These are phyloP conservation scores for Cytidiella melzeri DNA, from an alignment of 768 basidiomycete genomes.

Conservation along the genomic window DNA sequence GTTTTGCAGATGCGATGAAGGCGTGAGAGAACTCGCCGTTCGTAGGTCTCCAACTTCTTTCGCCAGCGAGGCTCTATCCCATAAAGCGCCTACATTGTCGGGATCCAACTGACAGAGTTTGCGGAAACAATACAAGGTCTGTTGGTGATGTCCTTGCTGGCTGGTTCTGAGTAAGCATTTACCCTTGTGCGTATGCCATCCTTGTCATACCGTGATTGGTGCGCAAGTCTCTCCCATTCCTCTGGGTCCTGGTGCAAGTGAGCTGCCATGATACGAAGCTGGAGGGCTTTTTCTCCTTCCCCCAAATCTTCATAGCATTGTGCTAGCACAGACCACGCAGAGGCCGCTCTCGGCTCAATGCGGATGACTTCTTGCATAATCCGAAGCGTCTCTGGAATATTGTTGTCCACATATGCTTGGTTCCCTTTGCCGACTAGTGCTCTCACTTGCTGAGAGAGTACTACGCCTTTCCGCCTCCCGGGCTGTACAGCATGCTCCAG, in stretches of 20 bases:
- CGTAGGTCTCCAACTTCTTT: slow-evolving; percentile 66
- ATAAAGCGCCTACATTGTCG: slow-evolving; percentile 76
- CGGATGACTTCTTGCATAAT: slow-evolving; percentile 90
- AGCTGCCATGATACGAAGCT: slow-evolving; percentile 84
- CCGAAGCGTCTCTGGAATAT: slow-evolving; percentile 62
- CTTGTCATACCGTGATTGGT: slow-evolving; percentile 50
- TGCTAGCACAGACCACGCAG: slow-evolving; percentile 86
- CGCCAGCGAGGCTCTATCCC: slow-evolving; percentile 83
- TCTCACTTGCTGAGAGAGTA: slow-evolving; percentile 64
- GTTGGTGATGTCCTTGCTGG: slow-evolving; percentile 67
- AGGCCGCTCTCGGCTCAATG: slow-evolving; percentile 79
- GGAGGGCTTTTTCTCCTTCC: slow-evolving; percentile 65
- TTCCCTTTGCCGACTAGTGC: slow-evolving; percentile 82
- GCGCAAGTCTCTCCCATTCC: slow-evolving; percentile 82
- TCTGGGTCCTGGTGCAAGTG: slow-evolving; percentile 80
- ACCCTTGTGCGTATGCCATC: no score
- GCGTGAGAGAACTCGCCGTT: slow-evolving; percentile 41
- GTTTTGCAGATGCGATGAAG: neutral
- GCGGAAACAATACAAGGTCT: slow-evolving; percentile 87
- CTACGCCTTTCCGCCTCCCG: slow-evolving; percentile 38
- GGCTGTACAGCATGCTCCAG: slow-evolving; percentile 2
- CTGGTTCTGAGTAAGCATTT: no score
- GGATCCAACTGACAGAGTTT: slow-evolving; percentile 79
- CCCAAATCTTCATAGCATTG: slow-evolving; percentile 73
- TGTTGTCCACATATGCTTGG: slow-evolving; percentile 72